Evolutionary conservation across 2,329 filamentous ascomycete genomes (phyloP).

Genomic region (Hypoxylon sp.): DNA sequence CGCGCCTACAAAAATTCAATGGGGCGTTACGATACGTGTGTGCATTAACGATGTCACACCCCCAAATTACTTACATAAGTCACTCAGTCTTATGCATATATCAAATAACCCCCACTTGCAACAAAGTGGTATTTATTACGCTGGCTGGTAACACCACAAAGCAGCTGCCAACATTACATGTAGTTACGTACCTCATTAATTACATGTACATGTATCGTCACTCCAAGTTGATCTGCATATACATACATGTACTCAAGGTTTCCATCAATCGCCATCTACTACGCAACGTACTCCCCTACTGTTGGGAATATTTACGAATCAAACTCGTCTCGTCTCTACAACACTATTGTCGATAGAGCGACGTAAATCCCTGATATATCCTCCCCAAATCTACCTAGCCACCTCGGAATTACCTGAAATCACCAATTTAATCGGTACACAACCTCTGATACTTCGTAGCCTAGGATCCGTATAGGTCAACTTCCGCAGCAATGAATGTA

Average conservation of each 20-base stretch:
- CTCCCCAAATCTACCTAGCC: background rate
- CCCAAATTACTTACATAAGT: constrained; percentile 1
- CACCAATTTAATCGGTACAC: background rate
- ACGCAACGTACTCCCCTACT: constrained; percentile 26
- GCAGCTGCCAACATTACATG: background rate
- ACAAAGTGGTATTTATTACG: background rate
- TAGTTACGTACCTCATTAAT: constrained; percentile 32
- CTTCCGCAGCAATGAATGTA: constrained; percentile 37
- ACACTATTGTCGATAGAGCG: constrained; percentile 11
- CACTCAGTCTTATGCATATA: constrained; percentile 2
- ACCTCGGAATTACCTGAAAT: constrained; percentile 9
- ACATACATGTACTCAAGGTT: constrained; percentile 8
- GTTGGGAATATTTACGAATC: constrained; percentile 13
- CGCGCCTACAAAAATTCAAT: constrained; percentile 12
- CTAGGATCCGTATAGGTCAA: background rate
- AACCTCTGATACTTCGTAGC: background rate
- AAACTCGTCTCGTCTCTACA: background rate
- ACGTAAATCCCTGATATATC: background rate
- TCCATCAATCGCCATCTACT: constrained; percentile 25
- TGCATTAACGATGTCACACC: constrained; percentile 14
- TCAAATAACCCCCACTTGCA: constrained; percentile 1
- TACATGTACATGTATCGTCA: too few species aligned
- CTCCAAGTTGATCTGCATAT: constrained; percentile 5
- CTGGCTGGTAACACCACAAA: background rate
- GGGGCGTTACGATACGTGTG: constrained; percentile 1